Percentiles rank a stretch among this genome's conserved stretches.
These are phyloP conservation scores for Rubia tinctorum DNA, from an alignment of 305 asterid genomes.

Conservation along the genomic window DNA sequence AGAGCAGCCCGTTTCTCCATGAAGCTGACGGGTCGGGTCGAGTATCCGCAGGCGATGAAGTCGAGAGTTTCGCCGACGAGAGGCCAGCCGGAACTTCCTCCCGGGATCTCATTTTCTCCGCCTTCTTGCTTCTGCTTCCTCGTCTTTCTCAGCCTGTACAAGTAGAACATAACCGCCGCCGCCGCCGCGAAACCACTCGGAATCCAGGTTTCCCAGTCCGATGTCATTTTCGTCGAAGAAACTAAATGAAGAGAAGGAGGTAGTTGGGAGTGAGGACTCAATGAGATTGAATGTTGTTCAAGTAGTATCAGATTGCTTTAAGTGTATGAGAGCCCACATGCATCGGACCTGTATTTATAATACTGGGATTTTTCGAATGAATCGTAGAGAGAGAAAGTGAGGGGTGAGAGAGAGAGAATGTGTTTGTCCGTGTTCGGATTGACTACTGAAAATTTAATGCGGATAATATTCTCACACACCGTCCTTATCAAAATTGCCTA, in stretches of 20 bases:
- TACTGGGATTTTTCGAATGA: neutral
- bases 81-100: conserved; percentile 91
- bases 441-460: neutral
- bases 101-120: conserved; percentile 41
- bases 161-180: neutral
- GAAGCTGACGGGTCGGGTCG: conserved; percentile 84
- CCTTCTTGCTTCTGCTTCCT: conserved; percentile 11
- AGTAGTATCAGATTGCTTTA: neutral
- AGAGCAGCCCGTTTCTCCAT: conserved; percentile 83
- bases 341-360: neutral
- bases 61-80: conserved; percentile 85
- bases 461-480: no score
- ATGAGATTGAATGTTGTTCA: neutral
- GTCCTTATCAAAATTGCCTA: no score
- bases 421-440: neutral
- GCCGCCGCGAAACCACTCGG: conserved; percentile 15
- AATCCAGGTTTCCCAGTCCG: conserved; percentile 28
- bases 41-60: conserved; percentile 74
- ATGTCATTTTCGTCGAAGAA: conserved; percentile 30
- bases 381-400: neutral
- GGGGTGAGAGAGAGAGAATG: no score
- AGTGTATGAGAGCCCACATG: neutral
- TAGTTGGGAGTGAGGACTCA: neutral
- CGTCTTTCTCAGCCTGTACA: no score
- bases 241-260: no score